Evolutionary conservation across 257 asterid species (phyloP).

Genomic region (Lavandula angustifolia): DNA sequence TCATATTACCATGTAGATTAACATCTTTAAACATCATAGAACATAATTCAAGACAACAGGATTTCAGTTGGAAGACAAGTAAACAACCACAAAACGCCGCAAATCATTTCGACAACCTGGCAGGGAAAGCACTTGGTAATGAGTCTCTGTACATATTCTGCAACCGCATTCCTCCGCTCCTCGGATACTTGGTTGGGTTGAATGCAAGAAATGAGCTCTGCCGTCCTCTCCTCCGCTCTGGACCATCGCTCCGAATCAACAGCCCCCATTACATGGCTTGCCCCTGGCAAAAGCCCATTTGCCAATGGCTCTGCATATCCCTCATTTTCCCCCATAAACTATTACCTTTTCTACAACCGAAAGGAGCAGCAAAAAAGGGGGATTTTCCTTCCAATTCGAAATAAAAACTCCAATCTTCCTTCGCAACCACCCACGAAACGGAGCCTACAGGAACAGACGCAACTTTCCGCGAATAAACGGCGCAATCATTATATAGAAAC

Average conservation of each 20-base stretch:
- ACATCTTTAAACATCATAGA: background rate
- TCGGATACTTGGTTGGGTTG: constrained; percentile 86
- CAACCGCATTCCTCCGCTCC: constrained; percentile 89
- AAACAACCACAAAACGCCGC: constrained; percentile 3
- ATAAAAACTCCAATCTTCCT: constrained; percentile 19
- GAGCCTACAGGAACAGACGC: constrained; percentile 22
- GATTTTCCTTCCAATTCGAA: constrained; percentile 21
- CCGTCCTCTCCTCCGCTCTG: constrained; percentile 86
- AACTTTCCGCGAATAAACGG: constrained; percentile 18
- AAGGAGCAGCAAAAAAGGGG: constrained; percentile 17
- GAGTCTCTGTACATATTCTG: constrained; percentile 81
- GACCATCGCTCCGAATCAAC: constrained; percentile 79
- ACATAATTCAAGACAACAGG: constrained; percentile 9
- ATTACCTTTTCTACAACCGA: constrained; percentile 37
- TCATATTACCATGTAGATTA: background rate
- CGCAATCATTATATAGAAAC: constrained; percentile 4
- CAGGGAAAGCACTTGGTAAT: constrained; percentile 87
- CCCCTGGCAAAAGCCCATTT: constrained; percentile 77
- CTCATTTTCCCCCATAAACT: constrained; percentile 86
- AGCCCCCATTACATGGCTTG: constrained; percentile 55
- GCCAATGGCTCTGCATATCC: constrained; percentile 73
- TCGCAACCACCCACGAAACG: constrained; percentile 29
- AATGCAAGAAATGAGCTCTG: constrained; percentile 87
- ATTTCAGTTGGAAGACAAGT: constrained; percentile 6
- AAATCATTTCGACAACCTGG: constrained; percentile 60